Evolutionary conservation across 2,329 filamentous ascomycete genomes (phyloP), one percentile per base, ranked within the genome.

Genomic region (Ophiostoma fasciatum): DNA sequence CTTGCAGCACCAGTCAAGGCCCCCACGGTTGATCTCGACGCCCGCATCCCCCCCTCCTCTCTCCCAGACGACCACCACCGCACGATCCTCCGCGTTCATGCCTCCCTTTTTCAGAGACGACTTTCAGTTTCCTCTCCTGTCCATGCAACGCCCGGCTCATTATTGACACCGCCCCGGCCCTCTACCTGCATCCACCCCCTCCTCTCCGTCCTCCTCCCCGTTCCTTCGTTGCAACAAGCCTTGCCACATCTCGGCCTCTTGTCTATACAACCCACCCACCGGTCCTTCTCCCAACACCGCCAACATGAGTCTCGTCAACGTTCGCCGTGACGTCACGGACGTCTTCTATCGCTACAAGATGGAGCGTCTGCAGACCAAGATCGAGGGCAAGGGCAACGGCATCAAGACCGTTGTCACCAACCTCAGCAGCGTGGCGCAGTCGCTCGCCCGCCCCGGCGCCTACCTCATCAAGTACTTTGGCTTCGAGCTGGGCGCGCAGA

Each of bases 271-370:
- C n/a, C n/a, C n/a, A n/a, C n/a, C n/a, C n/a, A n/a, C n/a, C n/a
- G n/a, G n/a, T n/a, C n/a, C n/a, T n/a, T n/a, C n/a, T n/a, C n/a
- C n/a, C n/a, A n/a, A 58, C 38, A 68, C 59, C 63, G 65, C 60
- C 74, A 85, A 52, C 63, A 96, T 96, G 90, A 79, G 83, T 73
- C 87, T 83, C 67, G 71, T 98, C 75, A 98, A 98, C 66, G 87
- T 96, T 64, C 87, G 87, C 63, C 84, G 83, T 64, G 88, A 96
- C 81, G 80, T 94, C 68, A 80, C 79, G 70, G 90, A 98, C 67
- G 81, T 81, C 65, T 98, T 94, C 77, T 98, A 98, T 69, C 90
- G 90, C 62, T 98, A 98, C 78, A 98, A 98, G 77, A 98, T 98
- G 90, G 90, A 96, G 68, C 80, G 78, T 52, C 69, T 98, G 58